Conservation (phyloP, 208 protist species). For the Leishmania arabica region DNA sequence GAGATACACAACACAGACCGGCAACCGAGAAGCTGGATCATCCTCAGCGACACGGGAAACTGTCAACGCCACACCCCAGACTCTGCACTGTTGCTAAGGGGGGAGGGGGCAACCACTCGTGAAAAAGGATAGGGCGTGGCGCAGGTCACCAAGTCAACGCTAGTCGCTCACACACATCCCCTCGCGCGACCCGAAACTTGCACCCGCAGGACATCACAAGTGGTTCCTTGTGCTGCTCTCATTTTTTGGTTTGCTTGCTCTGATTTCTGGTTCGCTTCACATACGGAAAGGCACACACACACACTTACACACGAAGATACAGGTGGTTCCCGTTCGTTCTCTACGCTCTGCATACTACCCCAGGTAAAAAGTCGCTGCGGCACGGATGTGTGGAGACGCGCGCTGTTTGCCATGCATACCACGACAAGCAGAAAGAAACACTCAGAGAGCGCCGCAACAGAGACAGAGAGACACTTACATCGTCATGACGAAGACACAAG, state of each 20-base stretch:
- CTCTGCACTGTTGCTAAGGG: background rate
- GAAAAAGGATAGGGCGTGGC: background rate
- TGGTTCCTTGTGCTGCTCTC: background rate
- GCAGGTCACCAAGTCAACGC: background rate
- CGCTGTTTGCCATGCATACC: background rate
- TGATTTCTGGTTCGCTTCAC: background rate
- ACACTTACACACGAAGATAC: background rate
- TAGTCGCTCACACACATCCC: background rate
- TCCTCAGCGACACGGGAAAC: background rate
- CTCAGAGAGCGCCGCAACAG: background rate
- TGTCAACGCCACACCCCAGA: background rate
- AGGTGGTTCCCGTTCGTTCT: background rate
- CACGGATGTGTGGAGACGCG: background rate
- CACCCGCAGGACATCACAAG: background rate
- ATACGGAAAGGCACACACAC: background rate
- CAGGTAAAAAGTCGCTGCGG: background rate
- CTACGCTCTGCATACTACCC: background rate
- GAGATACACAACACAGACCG: background rate
- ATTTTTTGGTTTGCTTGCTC: background rate
- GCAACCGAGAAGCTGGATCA: background rate
- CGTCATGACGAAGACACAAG: slow-evolving; percentile 6
- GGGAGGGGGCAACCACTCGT: background rate
- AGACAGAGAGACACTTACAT: background rate
- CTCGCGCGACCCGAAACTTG: background rate
- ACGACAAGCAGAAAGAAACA: background rate